Base-by-base conservation (phyloP, 2,329 filamentous ascomycete genomes). In the Alternaria gaisen region DNA sequence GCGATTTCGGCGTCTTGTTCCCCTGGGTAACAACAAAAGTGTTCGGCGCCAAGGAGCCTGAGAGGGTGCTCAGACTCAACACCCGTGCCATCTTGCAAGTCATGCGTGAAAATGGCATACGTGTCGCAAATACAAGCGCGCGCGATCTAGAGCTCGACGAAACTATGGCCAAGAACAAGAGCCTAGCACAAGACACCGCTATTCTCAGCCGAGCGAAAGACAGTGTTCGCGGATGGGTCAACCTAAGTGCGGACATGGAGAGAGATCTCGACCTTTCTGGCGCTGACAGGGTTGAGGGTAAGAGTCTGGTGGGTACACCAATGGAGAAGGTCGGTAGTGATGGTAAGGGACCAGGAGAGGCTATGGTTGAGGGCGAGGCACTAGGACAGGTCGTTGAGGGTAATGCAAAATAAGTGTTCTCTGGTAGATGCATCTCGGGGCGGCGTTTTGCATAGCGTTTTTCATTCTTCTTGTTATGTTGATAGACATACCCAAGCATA, bases 31-130 rank as follows among this genome's bases (percentile, higher is more conserved):
- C 83, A 9, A 81, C 80, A 48, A 81, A 81, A 43, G 73, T 84
- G 11, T 82, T 83, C 57, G 84, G 84, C 56, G 83, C 82, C 0
- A 80, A 97, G 81, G 74, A 93, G 80, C 74, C 95, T 80, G 73
- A 97, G 81, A 51, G 93, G 90, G 74, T 97, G 87, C 79, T 97
- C 85, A 73, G 95, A 80, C 82, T 99, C 88, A 80, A 98, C 88
- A 41, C 93, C 86, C 63, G 97, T 79, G 63, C 97, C 85, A 70
- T 97, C 78, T 79, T 97, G 88, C 71, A 98, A 82, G 64, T 92
- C 84, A 77, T 91, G 41, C 71, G 83, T n/a, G 77, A 83, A 32
- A 70, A 68, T 12, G 78, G 79, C 0, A 68, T 79, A 2, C 77
- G 82, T 60, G 77, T 84, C 4, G 80, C 80, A 12, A 65, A 72